Evolutionary conservation across 768 basidiomycete species (phyloP).

Genomic region (Lepiota subincarnata): DNA sequence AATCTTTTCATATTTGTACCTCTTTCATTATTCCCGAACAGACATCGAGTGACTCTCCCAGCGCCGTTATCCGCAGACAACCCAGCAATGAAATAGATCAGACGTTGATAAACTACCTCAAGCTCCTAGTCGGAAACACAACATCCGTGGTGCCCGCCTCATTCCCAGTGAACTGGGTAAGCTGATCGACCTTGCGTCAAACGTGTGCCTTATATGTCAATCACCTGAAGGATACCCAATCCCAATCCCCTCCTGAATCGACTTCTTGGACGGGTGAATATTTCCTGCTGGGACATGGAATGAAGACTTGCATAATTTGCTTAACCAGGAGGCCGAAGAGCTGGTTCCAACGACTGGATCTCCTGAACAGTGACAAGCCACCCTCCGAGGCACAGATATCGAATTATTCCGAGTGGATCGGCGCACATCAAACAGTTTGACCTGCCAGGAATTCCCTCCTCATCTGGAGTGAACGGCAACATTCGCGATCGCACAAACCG

Average conservation of each 20-base stretch:
- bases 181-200: not conserved
- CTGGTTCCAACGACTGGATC: too few species aligned
- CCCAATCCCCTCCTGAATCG: not conserved
- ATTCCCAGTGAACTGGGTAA: not conserved
- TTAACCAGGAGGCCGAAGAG: too few species aligned
- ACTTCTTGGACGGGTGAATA: not conserved
- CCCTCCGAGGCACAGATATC: too few species aligned
- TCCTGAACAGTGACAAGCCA: too few species aligned
- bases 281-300: not conserved
- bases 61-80: not conserved
- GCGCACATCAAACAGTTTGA: too few species aligned
- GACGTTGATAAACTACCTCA: not conserved
- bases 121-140: not conserved
- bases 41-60: not conserved
- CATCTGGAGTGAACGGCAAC: too few species aligned
- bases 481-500: too few species aligned
- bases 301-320: not conserved
- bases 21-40: not conserved
- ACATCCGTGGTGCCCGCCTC: not conserved
- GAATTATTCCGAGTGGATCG: too few species aligned
- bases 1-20: not conserved
- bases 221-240: too few species aligned
- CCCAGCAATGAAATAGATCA: not conserved
- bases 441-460: too few species aligned
- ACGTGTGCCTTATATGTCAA: too few species aligned